phyloP scores from a whole-genome alignment of 371 early-diverging fungal species.

The Mortierella sp. region DNA sequence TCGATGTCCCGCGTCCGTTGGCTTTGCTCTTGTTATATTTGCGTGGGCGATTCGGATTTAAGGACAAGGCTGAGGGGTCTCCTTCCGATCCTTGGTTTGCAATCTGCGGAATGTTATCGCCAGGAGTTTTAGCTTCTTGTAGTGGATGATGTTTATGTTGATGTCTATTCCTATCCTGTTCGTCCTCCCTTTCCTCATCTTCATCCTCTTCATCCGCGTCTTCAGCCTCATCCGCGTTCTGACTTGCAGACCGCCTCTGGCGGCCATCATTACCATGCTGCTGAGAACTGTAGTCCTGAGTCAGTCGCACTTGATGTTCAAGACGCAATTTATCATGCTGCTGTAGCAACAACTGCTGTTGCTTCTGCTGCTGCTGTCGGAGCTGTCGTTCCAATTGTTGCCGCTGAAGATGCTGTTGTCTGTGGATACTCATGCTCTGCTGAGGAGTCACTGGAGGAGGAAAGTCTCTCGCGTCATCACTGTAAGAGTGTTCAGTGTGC shows the following conservation, averaged over 20 bases:
- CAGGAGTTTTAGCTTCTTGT: no score
- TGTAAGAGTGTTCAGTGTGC: no score
- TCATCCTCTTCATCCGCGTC: neutral
- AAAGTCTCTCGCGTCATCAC: neutral
- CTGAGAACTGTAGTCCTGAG: neutral
- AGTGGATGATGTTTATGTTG: no score
- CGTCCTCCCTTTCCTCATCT: neutral
- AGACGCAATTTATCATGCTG: constrained; percentile 3
- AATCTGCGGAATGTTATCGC: no score
- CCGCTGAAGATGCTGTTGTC: constrained; percentile 11
- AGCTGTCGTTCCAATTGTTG: constrained; percentile 12
- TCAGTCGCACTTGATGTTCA: constrained; percentile 3
- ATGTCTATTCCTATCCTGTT: neutral
- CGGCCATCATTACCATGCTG: neutral
- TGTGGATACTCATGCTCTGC: constrained; percentile 11
- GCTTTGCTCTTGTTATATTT: constrained; percentile 10
- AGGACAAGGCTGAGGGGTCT: neutral
- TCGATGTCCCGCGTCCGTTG: neutral
- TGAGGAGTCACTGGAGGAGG: neutral
- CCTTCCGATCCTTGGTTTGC: no score
- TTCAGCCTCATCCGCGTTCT: neutral
- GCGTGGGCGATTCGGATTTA: neutral
- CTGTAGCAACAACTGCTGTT: neutral
- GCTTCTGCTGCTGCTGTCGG: constrained; percentile 7
- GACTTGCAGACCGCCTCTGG: neutral